Conservation (phyloP, 225 moss, liverwort and hornwort genomes). For the Polytrichum commune region DNA sequence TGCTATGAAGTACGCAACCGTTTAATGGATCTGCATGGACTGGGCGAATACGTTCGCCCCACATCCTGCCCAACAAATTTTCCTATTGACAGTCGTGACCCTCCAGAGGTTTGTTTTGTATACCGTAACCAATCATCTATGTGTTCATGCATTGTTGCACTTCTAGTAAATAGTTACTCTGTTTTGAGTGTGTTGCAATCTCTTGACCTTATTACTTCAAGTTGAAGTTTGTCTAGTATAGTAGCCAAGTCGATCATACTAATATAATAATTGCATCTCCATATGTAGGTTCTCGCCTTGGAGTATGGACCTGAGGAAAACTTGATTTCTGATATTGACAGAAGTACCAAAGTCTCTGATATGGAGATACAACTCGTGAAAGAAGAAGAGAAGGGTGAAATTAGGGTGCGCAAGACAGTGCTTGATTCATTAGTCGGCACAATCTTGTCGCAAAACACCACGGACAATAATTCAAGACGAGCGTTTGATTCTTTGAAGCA, state of each 20-base stretch:
- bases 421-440: conserved; percentile 88
- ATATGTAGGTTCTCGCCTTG: conserved; percentile 36
- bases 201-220: too few relatives aligned
- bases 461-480: conserved; percentile 71
- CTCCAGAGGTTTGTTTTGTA: conserved; percentile 22
- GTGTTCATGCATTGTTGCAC: neutral
- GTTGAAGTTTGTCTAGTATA: neutral
- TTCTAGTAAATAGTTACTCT: neutral
- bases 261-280: too few relatives aligned
- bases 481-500: conserved; percentile 75
- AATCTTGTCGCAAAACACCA: conserved; percentile 85
- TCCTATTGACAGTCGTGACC: conserved; percentile 21
- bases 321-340: neutral
- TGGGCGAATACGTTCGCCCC: conserved; percentile 27
- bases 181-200: too few relatives aligned
- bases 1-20: conserved; percentile 69
- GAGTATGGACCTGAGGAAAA: conserved; percentile 29
- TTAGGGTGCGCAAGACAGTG: conserved; percentile 46
- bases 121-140: neutral
- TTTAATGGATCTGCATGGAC: conserved; percentile 44
- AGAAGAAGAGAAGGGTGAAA: conserved; percentile 9
- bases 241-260: neutral
- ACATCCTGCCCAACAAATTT: conserved; percentile 64
- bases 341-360: conserved; percentile 17
- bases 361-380: conserved; percentile 16